Percentiles rank a stretch among this genome's conserved stretches.
Evolutionary conservation across 1,284 basidiomycete genomes (phyloP).

Genomic region (Ceratorhiza oryzae-sativae): DNA sequence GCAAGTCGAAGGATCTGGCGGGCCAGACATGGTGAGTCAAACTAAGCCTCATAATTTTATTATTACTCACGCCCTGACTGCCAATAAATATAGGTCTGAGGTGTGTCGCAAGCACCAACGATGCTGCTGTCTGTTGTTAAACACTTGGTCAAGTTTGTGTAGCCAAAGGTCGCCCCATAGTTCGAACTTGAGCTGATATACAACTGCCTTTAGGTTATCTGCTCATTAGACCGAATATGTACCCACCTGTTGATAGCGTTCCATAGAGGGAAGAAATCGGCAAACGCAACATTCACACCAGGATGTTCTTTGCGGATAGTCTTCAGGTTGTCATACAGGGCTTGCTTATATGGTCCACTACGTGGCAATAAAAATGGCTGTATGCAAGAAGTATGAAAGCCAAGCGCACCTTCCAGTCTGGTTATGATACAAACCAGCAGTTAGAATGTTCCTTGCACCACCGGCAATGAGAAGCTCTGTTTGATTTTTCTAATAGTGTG

Average conservation of each 20-base stretch:
- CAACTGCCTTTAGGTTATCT: not conserved
- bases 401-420: conserved; percentile 37
- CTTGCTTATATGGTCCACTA: conserved; percentile 41
- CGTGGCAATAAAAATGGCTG: not conserved
- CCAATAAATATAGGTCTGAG: conserved; percentile 40
- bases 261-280: conserved; percentile 40
- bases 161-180: conserved; percentile 34
- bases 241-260: conserved; percentile 31
- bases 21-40: not conserved
- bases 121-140: conserved; percentile 39
- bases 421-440: conserved; percentile 39
- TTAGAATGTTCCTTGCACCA: conserved; percentile 40
- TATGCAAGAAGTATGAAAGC: not conserved
- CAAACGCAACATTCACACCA: conserved; percentile 37
- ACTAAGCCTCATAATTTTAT: not conserved
- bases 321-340: conserved; percentile 40
- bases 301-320: conserved; percentile 31
- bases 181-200: conserved; percentile 11
- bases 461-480: conserved; percentile 36
- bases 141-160: conserved; percentile 37
- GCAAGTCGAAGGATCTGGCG: conserved; percentile 40
- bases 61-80: conserved; percentile 40
- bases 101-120: conserved; percentile 38
- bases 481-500: conserved; percentile 30
- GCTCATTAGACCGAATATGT: no score